Evolutionary conservation across 1,284 basidiomycete genomes (phyloP), one percentile per base, ranked within the genome.

Genomic region (Rhodotorula sp.): DNA sequence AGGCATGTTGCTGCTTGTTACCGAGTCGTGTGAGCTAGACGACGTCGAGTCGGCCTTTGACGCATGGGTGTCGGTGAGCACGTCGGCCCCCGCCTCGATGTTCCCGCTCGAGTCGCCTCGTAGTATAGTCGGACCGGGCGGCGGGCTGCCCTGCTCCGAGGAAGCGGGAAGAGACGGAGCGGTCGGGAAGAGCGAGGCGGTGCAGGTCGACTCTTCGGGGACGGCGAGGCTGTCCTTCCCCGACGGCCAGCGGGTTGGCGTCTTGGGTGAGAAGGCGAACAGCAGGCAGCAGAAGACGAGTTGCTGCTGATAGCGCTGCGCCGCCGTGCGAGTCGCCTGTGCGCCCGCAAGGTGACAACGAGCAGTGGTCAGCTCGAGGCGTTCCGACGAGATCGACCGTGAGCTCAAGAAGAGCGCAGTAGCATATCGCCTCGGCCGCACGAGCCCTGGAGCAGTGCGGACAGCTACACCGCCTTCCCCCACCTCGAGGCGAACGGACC

Each of bases 231-330:
- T 3, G 13, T 41, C 4, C 23, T 3, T 10, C 12, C 23, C 5
- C 7, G 21, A 25, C 9, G 21, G 12, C 16, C 16, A 8, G 21
- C 19, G 41, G 2, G 61, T 23, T 9, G 53, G 27, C 21, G 34
- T 48, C 1, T 44, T 8, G 9, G 62, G 62, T 8, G 44, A 46
- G 27, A 41, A 56, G 19, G 53, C 17, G 45, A 53, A 64, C 0
- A 64, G 44, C 45, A 55, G 53, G 53, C 48, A 55, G 25, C 48
- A 49, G 59, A 60, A 46, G 59, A 45, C 48, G 59, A 60, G 46
- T 46, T 41, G 16, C 4, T 4, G 58, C 7, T 12, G n/a, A 16
- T 41, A 17, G 44, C 44, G 13, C 17, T 46, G n/a, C 25, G 16
- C 58, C 34, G 59, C 53, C 4, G 14, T 9, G 45, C 48, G 58